Base-by-base conservation (phyloP, 768 basidiomycete species). In the Serpula lacrymans region DNA sequence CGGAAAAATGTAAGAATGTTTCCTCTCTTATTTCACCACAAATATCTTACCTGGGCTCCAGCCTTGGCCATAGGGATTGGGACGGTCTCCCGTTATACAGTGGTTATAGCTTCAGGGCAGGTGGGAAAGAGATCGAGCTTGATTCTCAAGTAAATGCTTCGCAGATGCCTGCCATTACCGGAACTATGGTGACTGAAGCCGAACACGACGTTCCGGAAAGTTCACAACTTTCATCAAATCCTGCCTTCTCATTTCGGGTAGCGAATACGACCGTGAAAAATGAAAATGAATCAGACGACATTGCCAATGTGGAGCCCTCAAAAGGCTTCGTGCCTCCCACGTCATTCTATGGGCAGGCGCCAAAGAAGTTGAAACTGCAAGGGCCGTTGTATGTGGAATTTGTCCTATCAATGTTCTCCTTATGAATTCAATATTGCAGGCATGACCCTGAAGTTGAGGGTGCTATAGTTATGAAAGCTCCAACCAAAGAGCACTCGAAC, bases 401-500 rank as follows among this genome's bases (percentile, higher is more conserved):
- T 6, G 17, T 9, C 6, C 17, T 5, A 22, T 9, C 5, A 26
- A 41, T 46, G 22, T 37, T 23, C n/a, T 29, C 27, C 16, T 16
- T 20, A 32, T 21, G 29, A 36, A 34, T 29, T 31, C 27, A 32
- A 5, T 11, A 26, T 14, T 29, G 29, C 24, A 91, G 88, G 43
- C 82, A 91, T 58, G 82, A 95, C 55, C 89, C 95, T 3, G 61
- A 74, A 5, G 78, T 74, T 1, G 77, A 81, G 38, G 84, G 77
- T 3, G 92, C 93, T 0, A 64, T 98, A 6, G 84, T 97, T 4
- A 88, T 99, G 90, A 85, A 82, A 50, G 62, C 74, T 4, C 91
- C 92, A 0, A 77, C 72, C 7, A 71, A 77, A 43, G 78, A 77
- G 22, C 84, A 90, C 47, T 75, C 78, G 23, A 70, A 70, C 31